phyloP scores from a whole-genome alignment of 768 basidiomycete species.

The Phlebiopsis gigantea region DNA sequence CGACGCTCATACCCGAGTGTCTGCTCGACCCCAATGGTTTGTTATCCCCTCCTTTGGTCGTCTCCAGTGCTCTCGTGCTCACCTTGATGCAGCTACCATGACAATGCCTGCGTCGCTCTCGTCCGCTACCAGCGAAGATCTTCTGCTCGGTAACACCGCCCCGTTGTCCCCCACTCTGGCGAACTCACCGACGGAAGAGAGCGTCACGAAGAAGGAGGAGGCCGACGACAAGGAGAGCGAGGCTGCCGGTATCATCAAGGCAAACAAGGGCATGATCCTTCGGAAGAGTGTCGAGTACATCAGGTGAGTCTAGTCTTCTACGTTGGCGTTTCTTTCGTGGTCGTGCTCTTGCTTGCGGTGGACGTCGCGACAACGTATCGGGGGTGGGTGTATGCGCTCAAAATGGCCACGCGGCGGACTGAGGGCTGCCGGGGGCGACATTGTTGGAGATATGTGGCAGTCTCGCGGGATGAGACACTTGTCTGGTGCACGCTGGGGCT shows the following conservation, averaged over 20 bases:
- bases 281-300: constrained; percentile 57
- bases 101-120: constrained; percentile 20
- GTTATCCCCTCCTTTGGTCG: constrained; percentile 6
- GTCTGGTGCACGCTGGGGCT: neutral
- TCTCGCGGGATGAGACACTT: neutral
- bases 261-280: constrained; percentile 93
- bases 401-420: no score
- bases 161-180: constrained; percentile 1
- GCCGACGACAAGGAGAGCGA: constrained; percentile 26
- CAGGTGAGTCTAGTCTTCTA: constrained; percentile 22
- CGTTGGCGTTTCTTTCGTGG: neutral
- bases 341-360: neutral
- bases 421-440: no score
- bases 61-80: neutral
- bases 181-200: neutral
- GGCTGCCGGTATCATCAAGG: constrained; percentile 60
- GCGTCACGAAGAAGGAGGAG: constrained; percentile 12
- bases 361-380: neutral
- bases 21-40: constrained; percentile 58
- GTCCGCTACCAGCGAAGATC: constrained; percentile 21
- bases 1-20: constrained; percentile 83
- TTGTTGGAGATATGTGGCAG: neutral
- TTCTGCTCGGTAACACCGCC: constrained; percentile 18
- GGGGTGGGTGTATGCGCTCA: neutral
- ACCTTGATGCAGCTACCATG: constrained; percentile 18